Conservation (phyloP, 2,329 filamentous ascomycete genomes). For the Penicillium sp. region DNA sequence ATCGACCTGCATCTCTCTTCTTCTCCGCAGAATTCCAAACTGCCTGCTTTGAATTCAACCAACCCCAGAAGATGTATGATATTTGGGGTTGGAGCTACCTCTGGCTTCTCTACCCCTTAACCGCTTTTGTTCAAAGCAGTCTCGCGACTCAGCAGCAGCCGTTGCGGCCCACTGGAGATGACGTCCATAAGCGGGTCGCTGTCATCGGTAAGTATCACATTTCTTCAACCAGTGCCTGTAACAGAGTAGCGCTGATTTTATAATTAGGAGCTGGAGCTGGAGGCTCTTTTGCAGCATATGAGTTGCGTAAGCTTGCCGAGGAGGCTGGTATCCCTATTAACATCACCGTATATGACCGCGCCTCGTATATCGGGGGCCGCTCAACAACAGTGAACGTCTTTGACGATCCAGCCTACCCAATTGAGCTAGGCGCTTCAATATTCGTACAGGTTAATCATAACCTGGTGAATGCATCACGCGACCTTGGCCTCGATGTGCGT, state of each 20-base stretch:
- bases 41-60: neutral
- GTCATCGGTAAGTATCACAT: constrained; percentile 36
- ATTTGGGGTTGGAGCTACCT: neutral
- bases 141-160: constrained; percentile 31
- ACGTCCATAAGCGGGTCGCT: constrained; percentile 36
- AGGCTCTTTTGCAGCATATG: constrained; percentile 84
- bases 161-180: constrained; percentile 18
- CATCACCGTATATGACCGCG: constrained; percentile 86
- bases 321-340: constrained; percentile 66
- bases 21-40: neutral
- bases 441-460: constrained; percentile 87
- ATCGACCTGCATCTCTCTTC: constrained; percentile 2
- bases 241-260: neutral
- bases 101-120: constrained; percentile 15
- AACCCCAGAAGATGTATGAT: constrained; percentile 2
- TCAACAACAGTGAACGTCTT: constrained; percentile 83
- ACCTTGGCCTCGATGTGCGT: constrained; percentile 70
- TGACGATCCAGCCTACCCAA: constrained; percentile 65
- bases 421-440: constrained; percentile 90
- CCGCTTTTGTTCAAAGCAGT: constrained; percentile 22
- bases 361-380: constrained; percentile 77
- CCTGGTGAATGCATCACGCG: constrained; percentile 71
- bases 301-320: constrained; percentile 72
- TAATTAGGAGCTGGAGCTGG: constrained; percentile 80
- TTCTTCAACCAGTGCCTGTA: neutral